phyloP scores from a whole-genome alignment of 2,329 filamentous ascomycete genomes.

The Huntiella savannae region DNA sequence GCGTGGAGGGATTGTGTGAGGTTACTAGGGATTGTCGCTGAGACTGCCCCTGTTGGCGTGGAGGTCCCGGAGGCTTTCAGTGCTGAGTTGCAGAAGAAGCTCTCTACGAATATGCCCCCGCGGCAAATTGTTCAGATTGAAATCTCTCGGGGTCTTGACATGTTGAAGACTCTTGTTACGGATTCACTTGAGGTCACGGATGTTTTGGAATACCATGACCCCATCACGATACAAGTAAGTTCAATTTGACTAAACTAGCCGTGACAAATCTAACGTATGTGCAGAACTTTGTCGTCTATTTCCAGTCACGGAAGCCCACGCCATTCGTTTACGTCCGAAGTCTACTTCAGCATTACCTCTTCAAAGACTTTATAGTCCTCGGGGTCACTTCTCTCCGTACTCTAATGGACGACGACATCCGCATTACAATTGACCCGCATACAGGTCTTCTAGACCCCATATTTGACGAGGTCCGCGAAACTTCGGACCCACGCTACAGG shows the following conservation, averaged over 20 bases:
- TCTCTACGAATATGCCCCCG: slow-evolving; percentile 86
- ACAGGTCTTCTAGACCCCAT: slow-evolving; percentile 50
- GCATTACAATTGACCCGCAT: slow-evolving; percentile 52
- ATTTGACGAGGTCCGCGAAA: slow-evolving; percentile 59
- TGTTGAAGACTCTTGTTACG: slow-evolving; percentile 50
- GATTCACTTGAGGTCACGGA: slow-evolving; percentile 53
- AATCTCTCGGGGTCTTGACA: slow-evolving; percentile 50
- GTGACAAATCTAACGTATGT: neutral
- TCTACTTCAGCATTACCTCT: slow-evolving; percentile 56
- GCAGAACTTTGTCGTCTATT: slow-evolving; percentile 53
- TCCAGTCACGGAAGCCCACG: slow-evolving; percentile 62
- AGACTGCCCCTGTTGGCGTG: slow-evolving; percentile 29
- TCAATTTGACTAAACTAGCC: neutral
- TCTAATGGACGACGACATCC: slow-evolving; percentile 67
- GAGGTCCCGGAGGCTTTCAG: slow-evolving; percentile 67
- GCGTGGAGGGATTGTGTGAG: slow-evolving; percentile 24
- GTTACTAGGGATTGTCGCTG: neutral
- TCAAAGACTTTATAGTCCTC: slow-evolving; percentile 51
- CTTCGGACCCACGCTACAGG: slow-evolving; percentile 53
- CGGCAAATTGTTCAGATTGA: slow-evolving; percentile 67
- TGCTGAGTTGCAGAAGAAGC: slow-evolving; percentile 69
- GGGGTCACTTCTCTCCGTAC: slow-evolving; percentile 50
- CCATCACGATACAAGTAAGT: slow-evolving; percentile 48
- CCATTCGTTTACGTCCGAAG: slow-evolving; percentile 71
- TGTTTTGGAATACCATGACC: slow-evolving; percentile 47